Evolutionary conservation across 2,329 filamentous ascomycete genomes (phyloP), one percentile per base, ranked within the genome.

Genomic region (Botryosphaeria dothidea): DNA sequence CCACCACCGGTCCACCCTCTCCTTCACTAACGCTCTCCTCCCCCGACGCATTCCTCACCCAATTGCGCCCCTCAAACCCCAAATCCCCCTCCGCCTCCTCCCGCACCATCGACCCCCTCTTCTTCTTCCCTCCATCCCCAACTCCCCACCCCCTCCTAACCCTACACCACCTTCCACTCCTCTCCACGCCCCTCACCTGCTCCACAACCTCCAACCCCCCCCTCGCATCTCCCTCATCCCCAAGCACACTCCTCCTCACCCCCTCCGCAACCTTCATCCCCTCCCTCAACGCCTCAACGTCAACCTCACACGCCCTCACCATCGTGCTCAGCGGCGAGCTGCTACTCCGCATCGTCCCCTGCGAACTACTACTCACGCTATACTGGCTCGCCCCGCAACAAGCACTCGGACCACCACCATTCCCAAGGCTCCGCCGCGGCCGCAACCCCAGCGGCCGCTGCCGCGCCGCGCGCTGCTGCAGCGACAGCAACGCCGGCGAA

Each of bases 221-320:
- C 51, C 68, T 72, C 3, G 69, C 72, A 41, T 72, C 71, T 1
- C 68, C 69, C n/a, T 72, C 73, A 3, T 34, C 48, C 38, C 21
- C 60, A 15, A 23, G n/a, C n/a, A 34, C 49, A 3, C 31, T 17
- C 17, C 23, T 9, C 65, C 65, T 21, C 45, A 36, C 52, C 62
- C 31, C 3, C 66, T 34, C 19, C 66, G 45, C 7, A 65, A 3
- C 6, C 64, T 54, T 15, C 25, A 21, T 69, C 64, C 73, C 71
- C 5, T 62, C 57, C 27, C 43, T 45, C 21, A 61, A 41, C 45
- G 34, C 23, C 17, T 51, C 58, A 13, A n/a, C 61, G 6, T 63
- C 61, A 29, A 56, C 61, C n/a, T 63, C 61, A 17, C 61, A 34
- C 27, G 61, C 61, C 41, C 61, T 8, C 13, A 63, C 61, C 61